Percentiles rank a stretch among this genome's conserved stretches.
These are phyloP conservation scores for Secale cereale DNA, from an alignment of 176 grass and related monocot species.

Conservation along the genomic window DNA sequence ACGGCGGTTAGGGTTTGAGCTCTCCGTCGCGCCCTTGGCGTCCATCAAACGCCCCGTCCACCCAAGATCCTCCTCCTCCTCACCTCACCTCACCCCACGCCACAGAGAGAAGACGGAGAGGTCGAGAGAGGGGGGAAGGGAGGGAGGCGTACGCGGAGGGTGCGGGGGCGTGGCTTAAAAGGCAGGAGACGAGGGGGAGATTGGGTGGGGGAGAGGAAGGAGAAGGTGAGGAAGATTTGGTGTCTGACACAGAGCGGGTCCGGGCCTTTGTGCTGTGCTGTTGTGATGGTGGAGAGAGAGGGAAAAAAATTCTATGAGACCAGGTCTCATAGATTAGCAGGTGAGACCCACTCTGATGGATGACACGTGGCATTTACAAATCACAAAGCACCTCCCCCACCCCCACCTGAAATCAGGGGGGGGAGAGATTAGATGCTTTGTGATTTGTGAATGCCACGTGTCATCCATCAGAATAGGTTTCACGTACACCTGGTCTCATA, in stretches of 20 bases:
- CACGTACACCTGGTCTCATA: no score
- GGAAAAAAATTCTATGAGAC: no score
- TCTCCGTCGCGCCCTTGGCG: slow-evolving; percentile 22
- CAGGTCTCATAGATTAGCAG: no score
- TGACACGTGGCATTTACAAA: no score
- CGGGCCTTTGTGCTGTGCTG: not conserved
- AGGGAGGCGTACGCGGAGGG: not conserved
- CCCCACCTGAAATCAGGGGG: no score
- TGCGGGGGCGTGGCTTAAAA: slow-evolving; percentile 33
- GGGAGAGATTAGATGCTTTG: no score
- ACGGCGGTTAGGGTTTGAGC: slow-evolving; percentile 55
- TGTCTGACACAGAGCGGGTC: slow-evolving; percentile 52
- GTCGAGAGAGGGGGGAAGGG: not conserved
- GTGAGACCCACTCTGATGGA: no score
- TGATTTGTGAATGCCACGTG: no score
- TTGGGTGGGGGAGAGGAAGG: not conserved
- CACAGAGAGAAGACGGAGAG: not conserved
- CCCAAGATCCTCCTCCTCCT: not conserved
- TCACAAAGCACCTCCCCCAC: no score
- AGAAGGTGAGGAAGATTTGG: slow-evolving; percentile 33
- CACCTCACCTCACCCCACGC: not conserved
- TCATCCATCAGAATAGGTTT: no score
- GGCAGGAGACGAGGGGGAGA: slow-evolving; percentile 23
- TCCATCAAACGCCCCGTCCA: slow-evolving; percentile 34
- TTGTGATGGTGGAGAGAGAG: slow-evolving; percentile 15